phyloP scores from a whole-genome alignment of 2,329 filamentous ascomycete genomes.

The Colletotrichum sp. region DNA sequence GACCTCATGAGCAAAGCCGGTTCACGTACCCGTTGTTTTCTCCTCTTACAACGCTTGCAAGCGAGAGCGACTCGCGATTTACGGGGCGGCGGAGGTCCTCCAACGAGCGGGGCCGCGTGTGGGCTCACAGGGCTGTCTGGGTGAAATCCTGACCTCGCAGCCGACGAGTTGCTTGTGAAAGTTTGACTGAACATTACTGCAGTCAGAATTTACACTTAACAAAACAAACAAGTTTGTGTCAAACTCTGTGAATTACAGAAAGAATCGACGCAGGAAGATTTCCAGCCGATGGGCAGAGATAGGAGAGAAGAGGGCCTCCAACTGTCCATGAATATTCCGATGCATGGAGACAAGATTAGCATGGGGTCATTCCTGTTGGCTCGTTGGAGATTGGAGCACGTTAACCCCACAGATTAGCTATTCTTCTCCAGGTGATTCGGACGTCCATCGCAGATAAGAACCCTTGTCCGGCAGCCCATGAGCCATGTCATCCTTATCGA shows the following conservation, averaged over 20 bases:
- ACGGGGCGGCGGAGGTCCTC: slow-evolving; percentile 1
- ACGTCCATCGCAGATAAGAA: not conserved
- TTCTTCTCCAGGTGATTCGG: not conserved
- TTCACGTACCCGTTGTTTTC: slow-evolving; percentile 27
- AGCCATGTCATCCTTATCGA: not conserved
- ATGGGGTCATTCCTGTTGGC: not conserved
- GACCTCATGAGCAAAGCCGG: not conserved
- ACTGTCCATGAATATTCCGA: not conserved
- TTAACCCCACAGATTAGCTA: not conserved
- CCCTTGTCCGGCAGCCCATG: not conserved
- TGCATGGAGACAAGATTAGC: not conserved
- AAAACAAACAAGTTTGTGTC: no score
- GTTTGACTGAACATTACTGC: not conserved
- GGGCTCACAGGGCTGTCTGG: slow-evolving; percentile 16
- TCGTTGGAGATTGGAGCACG: not conserved
- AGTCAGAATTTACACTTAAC: no score
- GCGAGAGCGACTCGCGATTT: slow-evolving; percentile 27
- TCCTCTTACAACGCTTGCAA: slow-evolving; percentile 29
- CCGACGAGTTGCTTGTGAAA: not conserved
- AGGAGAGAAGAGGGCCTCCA: not conserved
- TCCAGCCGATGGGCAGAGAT: slow-evolving; percentile 3
- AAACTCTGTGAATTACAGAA: not conserved
- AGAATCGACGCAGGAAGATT: not conserved
- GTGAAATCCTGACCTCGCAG: not conserved
- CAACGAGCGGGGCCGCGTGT: not conserved